Evolutionary conservation across 1,139 yeast species (phyloP).

Genomic region (Taiozyma sp.): DNA sequence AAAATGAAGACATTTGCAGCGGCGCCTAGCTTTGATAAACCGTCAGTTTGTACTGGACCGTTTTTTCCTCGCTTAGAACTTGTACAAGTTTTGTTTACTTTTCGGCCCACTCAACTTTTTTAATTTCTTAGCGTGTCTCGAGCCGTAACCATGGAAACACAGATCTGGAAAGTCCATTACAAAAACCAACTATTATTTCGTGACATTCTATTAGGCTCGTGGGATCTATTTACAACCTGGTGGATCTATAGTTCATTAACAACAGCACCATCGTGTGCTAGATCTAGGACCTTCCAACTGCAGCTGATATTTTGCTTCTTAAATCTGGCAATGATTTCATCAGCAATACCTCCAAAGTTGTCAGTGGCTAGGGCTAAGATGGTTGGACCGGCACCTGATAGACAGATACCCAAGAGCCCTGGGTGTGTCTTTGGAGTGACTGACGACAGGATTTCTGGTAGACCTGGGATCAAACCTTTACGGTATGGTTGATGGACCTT

Average conservation of each 20-base stretch:
- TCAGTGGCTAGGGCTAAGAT: constrained; percentile 89
- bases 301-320: constrained; percentile 62
- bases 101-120: background rate
- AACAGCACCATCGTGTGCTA: constrained; percentile 83
- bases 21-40: background rate
- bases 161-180: background rate
- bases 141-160: background rate
- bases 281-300: constrained; percentile 75
- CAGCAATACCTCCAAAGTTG: constrained; percentile 80
- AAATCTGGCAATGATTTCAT: constrained; percentile 66
- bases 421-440: constrained; percentile 79
- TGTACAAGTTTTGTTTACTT: background rate
- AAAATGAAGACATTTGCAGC: background rate
- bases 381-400: constrained; percentile 98
- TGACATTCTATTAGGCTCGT: background rate
- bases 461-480: constrained; percentile 84
- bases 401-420: constrained; percentile 88
- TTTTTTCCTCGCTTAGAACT: background rate
- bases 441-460: constrained; percentile 70
- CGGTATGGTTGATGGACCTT: constrained; percentile 95
- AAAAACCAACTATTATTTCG: background rate
- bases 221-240: background rate
- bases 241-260: constrained; percentile 23
- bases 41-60: background rate
- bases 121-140: background rate